Evolutionary conservation across 495 filamentous ascomycete species (phyloP).

Genomic region (Neurospora terricola): DNA sequence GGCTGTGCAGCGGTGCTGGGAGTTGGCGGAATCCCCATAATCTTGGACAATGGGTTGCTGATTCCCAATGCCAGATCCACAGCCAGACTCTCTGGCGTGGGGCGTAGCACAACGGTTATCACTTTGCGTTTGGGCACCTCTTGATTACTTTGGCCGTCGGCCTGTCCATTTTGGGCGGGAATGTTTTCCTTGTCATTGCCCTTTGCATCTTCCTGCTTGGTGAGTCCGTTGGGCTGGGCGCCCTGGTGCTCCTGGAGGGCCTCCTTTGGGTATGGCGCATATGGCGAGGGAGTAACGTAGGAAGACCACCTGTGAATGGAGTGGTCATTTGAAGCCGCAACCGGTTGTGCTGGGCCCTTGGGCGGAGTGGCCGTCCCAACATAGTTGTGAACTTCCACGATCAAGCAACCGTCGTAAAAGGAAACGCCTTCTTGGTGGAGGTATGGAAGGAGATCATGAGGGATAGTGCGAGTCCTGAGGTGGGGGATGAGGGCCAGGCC

Average conservation of each 20-base stretch:
- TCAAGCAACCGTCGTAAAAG: conserved; percentile 96
- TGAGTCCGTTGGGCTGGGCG: conserved; percentile 11
- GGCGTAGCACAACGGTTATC: conserved; percentile 73
- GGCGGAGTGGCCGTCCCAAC: neutral
- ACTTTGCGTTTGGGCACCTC: conserved; percentile 48
- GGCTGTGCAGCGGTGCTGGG: conserved; percentile 27
- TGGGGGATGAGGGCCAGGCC: conserved; percentile 64
- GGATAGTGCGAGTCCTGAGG: conserved; percentile 36
- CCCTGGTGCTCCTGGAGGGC: conserved; percentile 25
- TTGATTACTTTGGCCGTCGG: conserved; percentile 37
- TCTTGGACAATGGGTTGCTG: conserved; percentile 52
- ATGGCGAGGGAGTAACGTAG: conserved; percentile 79
- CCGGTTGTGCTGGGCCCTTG: conserved; percentile 35
- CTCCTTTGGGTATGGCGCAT: conserved; percentile 66
- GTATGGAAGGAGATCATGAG: conserved; percentile 44
- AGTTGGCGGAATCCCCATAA: conserved; percentile 43
- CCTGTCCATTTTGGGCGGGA: conserved; percentile 35
- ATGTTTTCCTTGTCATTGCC: conserved; percentile 37
- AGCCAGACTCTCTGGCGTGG: conserved; percentile 64
- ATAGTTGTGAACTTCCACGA: conserved; percentile 85
- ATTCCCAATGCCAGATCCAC: conserved; percentile 68
- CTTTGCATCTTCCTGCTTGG: conserved; percentile 23
- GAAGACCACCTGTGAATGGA: conserved; percentile 87
- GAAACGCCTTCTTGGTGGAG: conserved; percentile 54
- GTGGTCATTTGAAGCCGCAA: conserved; percentile 52